These are phyloP conservation scores for Cyclotella sp. DNA, from an alignment of 108 stramenopile species.

Conservation along the genomic window DNA sequence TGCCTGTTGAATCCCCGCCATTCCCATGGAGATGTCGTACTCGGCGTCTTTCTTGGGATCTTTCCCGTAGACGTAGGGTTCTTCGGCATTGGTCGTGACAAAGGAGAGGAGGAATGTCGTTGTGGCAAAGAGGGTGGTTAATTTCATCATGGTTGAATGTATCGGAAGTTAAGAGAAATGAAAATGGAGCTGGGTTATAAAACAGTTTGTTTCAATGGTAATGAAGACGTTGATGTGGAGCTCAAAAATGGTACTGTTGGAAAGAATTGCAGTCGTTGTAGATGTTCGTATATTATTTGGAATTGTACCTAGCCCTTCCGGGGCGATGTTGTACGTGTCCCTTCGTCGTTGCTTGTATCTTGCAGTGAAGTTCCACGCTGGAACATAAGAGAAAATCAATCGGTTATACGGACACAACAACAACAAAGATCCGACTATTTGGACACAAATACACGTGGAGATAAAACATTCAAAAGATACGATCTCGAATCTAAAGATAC, in stretches of 20 bases:
- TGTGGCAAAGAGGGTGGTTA: slow-evolving; percentile 52
- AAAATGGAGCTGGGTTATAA: too few relatives aligned
- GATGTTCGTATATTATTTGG: too few relatives aligned
- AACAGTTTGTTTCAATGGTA: not conserved
- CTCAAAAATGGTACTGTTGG: not conserved
- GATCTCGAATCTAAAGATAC: slow-evolving; percentile 1
- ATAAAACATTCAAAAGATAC: not conserved
- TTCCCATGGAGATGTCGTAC: slow-evolving; percentile 74
- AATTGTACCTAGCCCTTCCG: not conserved
- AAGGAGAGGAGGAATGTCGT: slow-evolving; percentile 50
- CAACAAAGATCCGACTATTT: not conserved
- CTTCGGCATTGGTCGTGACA: slow-evolving; percentile 32
- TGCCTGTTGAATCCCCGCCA: slow-evolving; percentile 88
- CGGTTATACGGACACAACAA: not conserved
- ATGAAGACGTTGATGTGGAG: not conserved
- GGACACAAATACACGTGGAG: slow-evolving; percentile 2
- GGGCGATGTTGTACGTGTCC: not conserved
- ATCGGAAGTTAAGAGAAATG: slow-evolving; percentile 6
- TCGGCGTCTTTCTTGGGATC: slow-evolving; percentile 73
- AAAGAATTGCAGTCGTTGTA: not conserved
- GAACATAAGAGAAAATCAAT: not conserved
- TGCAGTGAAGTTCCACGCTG: slow-evolving; percentile 1
- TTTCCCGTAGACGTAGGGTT: slow-evolving; percentile 53
- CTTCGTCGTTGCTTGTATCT: not conserved
- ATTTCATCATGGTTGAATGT: slow-evolving; percentile 45